Evolutionary conservation across 2,329 filamentous ascomycete species (phyloP), one percentile per base, ranked within the genome.

Genomic region (Decorospora gaudefroyi): DNA sequence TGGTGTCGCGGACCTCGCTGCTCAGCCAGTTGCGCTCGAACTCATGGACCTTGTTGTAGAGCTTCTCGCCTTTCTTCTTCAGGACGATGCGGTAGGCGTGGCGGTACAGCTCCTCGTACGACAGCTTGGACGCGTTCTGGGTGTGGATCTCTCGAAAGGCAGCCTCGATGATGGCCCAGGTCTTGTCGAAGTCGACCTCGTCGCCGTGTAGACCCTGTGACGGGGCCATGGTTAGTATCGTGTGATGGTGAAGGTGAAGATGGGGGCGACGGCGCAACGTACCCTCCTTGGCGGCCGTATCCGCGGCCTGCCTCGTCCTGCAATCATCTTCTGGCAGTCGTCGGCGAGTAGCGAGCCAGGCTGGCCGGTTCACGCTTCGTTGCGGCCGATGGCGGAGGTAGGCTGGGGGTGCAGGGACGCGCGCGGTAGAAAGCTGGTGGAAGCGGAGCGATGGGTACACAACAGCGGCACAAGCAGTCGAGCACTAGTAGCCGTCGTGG

Each of bases 71-170:
- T 57, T 90, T 86, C 73, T 92, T 95, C 71, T 87, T 88, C 23
- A 96, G 75, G 1, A 97, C 92, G 13, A 97, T 88, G 69, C 93
- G 92, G 73, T 99, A 99, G 4, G 90, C 88, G 41, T 88, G 88
- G 45, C 93, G 87, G 73, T 99, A 99, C 1, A 99, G 81, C 63
- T 95, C 87, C 70, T 99, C 93, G 74, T 96, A 99, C 1, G 91
- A 96, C 2, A 99, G 81, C 11, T 81, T 79, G 7, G 90, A 95
- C 48, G 90, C 90, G 68, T 95, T 93, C 69, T 95, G 91, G 45
- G 84, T 87, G 73, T 97, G 91, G 36, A 99, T 97, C 65, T 96
- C 88, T 43, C 77, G 78, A 38, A 99, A 81, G 3, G 92, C 90
- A 33, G 84, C 80, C 31, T 84, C 78, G 6, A 99, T 81, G 30